Evolutionary conservation across 2,329 filamentous ascomycete genomes (phyloP), one percentile per base, ranked within the genome.

Genomic region (Cercospora brassicicola): DNA sequence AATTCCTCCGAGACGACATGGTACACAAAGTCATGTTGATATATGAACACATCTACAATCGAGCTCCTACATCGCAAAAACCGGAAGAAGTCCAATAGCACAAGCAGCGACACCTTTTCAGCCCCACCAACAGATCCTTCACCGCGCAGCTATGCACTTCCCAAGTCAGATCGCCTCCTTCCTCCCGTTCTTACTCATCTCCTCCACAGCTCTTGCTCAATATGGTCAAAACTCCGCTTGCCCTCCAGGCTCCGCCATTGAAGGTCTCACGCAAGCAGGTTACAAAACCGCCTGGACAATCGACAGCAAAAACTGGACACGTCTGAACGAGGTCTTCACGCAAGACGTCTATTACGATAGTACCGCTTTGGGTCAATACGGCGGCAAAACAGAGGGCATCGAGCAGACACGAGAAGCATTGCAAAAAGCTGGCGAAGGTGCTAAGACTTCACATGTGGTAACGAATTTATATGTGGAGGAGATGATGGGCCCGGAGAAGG

Each of bases 241-340:
- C n/a, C 30, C 55, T 13, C 55, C 55, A 1, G 55, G 55, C 23
- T 62, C 63, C n/a, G 11, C 42, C 28, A 59, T 69, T 26, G 69
- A 71, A 59, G 65, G 65, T 2, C 67, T 71, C 15, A 70, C 64
- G n/a, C 70, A 70, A 67, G 68, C 70, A 26, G 70, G 66, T 7
- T 69, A 71, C 64, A 68, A 65, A 36, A 39, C 60, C 3, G 63
- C 68, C 4, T 70, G 62, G 55, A 45, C 63, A 2, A 64, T 71
- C n/a, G 68, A 70, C 59, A 66, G 45, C 57, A 60, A 71, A 39
- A 68, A 71, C 18, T 71, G 65, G 59, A 65, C 68, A 2, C 64
- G 66, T 7, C 62, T 71, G 10, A 30, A 55, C 4, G 59, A 68
- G 23, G 61, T 68, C 18, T 62, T 71, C 36, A 68, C 68, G 2